Evolutionary conservation across 306 rosid genomes (phyloP), one percentile per base, ranked within the genome.

Genomic region (Styphnolobium japonicum): DNA sequence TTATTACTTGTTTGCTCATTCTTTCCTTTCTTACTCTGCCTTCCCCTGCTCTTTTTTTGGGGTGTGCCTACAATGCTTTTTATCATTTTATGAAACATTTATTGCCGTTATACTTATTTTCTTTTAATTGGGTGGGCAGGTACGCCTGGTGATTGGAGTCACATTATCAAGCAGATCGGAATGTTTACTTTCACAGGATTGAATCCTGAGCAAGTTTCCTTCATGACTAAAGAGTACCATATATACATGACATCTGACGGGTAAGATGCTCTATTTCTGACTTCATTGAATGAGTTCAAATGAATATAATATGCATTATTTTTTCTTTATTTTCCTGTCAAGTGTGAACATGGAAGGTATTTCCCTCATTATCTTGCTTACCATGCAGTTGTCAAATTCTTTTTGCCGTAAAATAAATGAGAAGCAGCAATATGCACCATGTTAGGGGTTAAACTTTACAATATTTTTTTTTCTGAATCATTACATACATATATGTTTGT

Each of bases 141-240:
- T 75, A 93, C 99, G 21, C 98, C 98, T 23, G 99, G 99, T 71
- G 98, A 96, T 79, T 96, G 99, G 99, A 96, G 98, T 73, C 98
- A 96, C 88, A 96, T 96, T 57, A 87, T 93, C 88, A 96, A 93
- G 84, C 98, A 93, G 91, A 96, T 96, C 61, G 99, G 98, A 52
- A 96, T 93, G 99, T 96, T 93, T 76, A 96, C 98, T 18, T 96
- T 96, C 88, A 93, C 99, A 7, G 98, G 99, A 77, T 89, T 96
- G 89, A 90, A 91, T 85, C 4, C 92, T 0, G 87, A 88, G 76
- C 98, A 96, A 85, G 99, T 93, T 86, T 81, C 93, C 70, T 91
- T 96, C 89, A 91, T 96, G 98, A 96, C 93, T 23, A 91, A 85
- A 31, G 99, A 96, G 81, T 93, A 83, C 80, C 99, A 96, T 69